Evolutionary conservation across 73 alveolate genomes (phyloP).

Genomic region (Paramecium biaurelia): DNA sequence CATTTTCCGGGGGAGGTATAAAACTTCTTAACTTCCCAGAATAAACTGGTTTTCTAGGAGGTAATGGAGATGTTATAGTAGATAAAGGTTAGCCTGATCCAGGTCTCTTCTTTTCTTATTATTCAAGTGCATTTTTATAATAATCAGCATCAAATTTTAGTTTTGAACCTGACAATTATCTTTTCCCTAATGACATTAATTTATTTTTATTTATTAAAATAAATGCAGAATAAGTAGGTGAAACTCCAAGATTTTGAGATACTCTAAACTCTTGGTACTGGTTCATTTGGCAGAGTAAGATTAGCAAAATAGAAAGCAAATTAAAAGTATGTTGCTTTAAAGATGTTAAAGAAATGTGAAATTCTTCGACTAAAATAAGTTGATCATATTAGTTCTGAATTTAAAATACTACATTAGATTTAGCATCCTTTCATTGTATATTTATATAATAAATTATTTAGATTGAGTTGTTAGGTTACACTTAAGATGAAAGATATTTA

Average conservation of each 20-base stretch:
- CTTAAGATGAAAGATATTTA: constrained; percentile 88
- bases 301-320: constrained; percentile 61
- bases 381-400: constrained; percentile 61
- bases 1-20: not conserved
- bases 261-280: constrained; percentile 65
- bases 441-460: not conserved
- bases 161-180: constrained; percentile 38
- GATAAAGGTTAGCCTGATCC: not conserved
- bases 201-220: constrained; percentile 56
- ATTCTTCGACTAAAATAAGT: constrained; percentile 85
- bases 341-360: constrained; percentile 90
- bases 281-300: constrained; percentile 68
- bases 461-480: constrained; percentile 74
- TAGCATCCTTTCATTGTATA: constrained; percentile 6
- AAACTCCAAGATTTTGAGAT: constrained; percentile 19
- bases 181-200: constrained; percentile 3
- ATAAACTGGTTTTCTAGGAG: constrained; percentile 34
- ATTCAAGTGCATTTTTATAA: not conserved
- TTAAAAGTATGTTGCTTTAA: constrained; percentile 79
- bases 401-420: not conserved
- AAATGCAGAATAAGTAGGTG: constrained; percentile 30
- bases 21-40: not conserved
- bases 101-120: not conserved
- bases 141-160: not conserved
- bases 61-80: not conserved